These are phyloP conservation scores for Inga oerstediana DNA, from an alignment of 306 rosid genomes.

Conservation along the genomic window DNA sequence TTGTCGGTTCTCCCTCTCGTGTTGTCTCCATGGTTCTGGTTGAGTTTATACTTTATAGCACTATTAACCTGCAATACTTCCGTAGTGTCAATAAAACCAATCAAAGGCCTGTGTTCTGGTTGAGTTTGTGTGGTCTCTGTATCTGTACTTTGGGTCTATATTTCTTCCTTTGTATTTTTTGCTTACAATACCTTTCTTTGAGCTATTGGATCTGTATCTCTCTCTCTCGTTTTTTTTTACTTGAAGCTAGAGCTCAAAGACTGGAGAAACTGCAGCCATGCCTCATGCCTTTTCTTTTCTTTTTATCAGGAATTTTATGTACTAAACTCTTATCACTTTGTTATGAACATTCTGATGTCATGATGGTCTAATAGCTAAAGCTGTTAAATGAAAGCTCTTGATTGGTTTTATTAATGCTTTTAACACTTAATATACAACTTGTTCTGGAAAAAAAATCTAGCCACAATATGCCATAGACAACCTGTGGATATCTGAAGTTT, in stretches of 20 bases:
- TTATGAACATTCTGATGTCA: background rate
- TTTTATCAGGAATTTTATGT: background rate
- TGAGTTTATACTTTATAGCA: background rate
- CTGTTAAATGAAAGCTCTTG: background rate
- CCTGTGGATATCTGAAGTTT: background rate
- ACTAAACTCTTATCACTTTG: background rate
- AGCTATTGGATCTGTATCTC: background rate
- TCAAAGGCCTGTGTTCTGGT: background rate
- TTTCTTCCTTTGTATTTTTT: background rate
- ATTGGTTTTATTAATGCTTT: background rate
- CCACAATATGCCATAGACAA: background rate
- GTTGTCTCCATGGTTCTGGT: background rate
- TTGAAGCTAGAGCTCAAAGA: background rate
- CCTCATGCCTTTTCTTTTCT: background rate
- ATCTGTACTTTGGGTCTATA: background rate
- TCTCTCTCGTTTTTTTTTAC: too few species aligned
- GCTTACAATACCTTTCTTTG: background rate
- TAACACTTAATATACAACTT: background rate
- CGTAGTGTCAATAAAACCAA: background rate
- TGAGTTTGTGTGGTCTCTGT: background rate
- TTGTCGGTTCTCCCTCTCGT: background rate
- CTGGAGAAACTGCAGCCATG: background rate
- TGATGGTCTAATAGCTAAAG: background rate
- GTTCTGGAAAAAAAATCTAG: background rate
- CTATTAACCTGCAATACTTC: background rate